Conservation (phyloP, 1,284 basidiomycete species). For the Inonotus hispidus region DNA sequence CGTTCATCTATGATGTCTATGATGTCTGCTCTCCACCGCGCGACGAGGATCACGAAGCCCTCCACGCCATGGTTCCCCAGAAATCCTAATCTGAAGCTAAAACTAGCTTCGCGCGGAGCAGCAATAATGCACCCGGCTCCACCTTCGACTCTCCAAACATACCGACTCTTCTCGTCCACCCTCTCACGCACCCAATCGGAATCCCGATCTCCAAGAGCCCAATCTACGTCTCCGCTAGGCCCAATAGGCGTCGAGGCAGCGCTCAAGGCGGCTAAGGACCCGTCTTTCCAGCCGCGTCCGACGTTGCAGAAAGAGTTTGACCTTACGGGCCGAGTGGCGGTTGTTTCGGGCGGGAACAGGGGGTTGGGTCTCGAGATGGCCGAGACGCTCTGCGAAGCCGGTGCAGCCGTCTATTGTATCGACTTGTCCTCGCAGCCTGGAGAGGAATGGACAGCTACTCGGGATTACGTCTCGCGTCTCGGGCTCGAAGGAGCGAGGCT, state of each 20-base stretch:
- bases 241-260: constrained; percentile 51
- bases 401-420: constrained; percentile 72
- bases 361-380: constrained; percentile 84
- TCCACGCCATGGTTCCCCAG: neutral
- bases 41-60: neutral
- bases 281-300: constrained; percentile 31
- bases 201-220: constrained; percentile 21
- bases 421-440: constrained; percentile 65
- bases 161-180: constrained; percentile 1
- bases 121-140: too few relatives aligned
- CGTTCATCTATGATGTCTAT: neutral
- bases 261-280: constrained; percentile 35
- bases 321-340: constrained; percentile 65
- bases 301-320: constrained; percentile 65
- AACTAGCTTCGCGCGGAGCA: neutral
- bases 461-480: constrained; percentile 45
- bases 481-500: constrained; percentile 38
- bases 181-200: neutral
- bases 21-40: neutral
- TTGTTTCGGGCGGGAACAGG: constrained; percentile 76
- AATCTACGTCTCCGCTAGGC: constrained; percentile 48
- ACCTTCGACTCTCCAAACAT: neutral
- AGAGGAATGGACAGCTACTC: constrained; percentile 58
- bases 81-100: neutral
- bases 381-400: constrained; percentile 69